Base-by-base conservation (phyloP, 208 protist species). In the Trypanosomatidae sp. region DNA sequence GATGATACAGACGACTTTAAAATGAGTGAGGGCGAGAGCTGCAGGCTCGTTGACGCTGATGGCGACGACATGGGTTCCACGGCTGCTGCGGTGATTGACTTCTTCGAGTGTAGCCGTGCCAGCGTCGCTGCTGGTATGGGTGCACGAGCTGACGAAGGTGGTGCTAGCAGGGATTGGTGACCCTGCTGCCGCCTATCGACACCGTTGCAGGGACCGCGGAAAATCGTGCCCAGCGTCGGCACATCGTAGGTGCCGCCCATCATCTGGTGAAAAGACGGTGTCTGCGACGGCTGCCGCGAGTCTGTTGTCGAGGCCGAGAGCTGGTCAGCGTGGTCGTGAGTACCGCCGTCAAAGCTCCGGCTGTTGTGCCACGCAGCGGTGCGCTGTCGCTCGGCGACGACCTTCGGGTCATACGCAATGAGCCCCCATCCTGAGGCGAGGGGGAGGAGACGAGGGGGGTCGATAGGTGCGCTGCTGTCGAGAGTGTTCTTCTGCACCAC, bases 171-270 rank as follows among this genome's bases (percentile, higher is more conserved):
- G 5, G 25, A 39, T 15, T 13, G n/a, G 41, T 7, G 55, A 17
- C 53, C 15, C 30, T 53, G 36, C 22, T 41, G 62, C 50, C 50
- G 8, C 50, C 7, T 19, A 10, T 41, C n/a, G 13, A 69, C 17
- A 65, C 36, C 65, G 41, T 62, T 36, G 53, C 50, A 30, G 22
- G 44, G 30, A 28, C 41, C 62, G 8, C 44, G 22, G 17, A 74
- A 46, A 22, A 73, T 44, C 6, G 47, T n/a, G 22, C 58, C 68
- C 1, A 79, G 62, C 30, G 66, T 44, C 2, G 70, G 44, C 39
- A 74, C 43, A 46, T 73, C 62, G 58, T 79, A 79, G 49, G 74
- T 69, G 44, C 74, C 62, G 15, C 17, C n/a, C 15, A 71, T 41
- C 46, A 66, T 52, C 17, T 79, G 30, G 19, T 73, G 62, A 9